Base-by-base conservation (phyloP, 805 yeast genomes). In the Grigorovia transvaalensis region DNA sequence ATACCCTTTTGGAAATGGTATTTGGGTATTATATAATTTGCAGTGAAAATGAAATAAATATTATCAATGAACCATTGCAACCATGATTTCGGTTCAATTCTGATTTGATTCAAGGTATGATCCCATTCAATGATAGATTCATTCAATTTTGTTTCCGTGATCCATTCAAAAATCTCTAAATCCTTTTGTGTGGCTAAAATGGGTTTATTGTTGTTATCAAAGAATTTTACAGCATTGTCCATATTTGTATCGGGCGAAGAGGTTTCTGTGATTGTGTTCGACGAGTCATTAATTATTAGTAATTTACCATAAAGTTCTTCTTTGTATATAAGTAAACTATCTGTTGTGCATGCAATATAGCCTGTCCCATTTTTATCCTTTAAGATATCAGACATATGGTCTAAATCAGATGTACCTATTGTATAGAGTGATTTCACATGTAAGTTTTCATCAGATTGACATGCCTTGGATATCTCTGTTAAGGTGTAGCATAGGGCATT, bases 341-440 rank as follows among this genome's bases (percentile, higher is more conserved):
- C 70, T 47, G 64, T 64, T 5, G 70, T 65, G 20, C 65, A 64
- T 15, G 68, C 70, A 20, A 66, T 54, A 50, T 54, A 63, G 4
- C 65, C 61, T 9, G 46, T 33, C 18, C 51, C 29, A 20, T 45
- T 48, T 18, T 20, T 30, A 8, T 12, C 27, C 30, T 27, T 17
- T 5, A 49, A 27, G 2, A 19, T 19, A 17, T 44, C 49, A 1
- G 54, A 50, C 42, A 54, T 52, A 19, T 35, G 43, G 9, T 55
- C 54, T 12, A 60, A 47, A 29, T 58, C 59, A 29, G 56, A 51
- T 5, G 57, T 53, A 5, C 56, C 56, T 19, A 55, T 55, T 9
- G 57, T 55, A 43, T 47, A 53, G 4, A 55, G 27, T n/a, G 17
- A 38, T 15, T 38, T 38, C 4, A 38, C 17, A 13, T 38, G n/a